Evolutionary conservation across 306 rosid genomes (phyloP), one percentile per base, ranked within the genome.

Genomic region (Glycyrrhiza uralensis): DNA sequence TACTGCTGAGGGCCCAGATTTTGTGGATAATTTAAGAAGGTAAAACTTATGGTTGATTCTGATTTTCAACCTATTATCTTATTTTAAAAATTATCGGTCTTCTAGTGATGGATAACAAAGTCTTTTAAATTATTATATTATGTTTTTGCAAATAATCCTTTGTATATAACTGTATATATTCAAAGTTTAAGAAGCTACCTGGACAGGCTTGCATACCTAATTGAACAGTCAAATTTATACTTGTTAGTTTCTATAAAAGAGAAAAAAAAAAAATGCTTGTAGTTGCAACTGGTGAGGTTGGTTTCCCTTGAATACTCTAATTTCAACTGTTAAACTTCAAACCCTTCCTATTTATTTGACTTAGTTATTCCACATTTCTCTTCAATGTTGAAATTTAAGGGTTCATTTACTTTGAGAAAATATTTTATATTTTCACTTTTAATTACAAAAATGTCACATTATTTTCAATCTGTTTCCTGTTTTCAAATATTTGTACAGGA

Each of bases 1-100:
- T 60, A 77, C 82, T 58, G 91, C 89, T 1, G 97, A 91, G 84
- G 90, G 54, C 69, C 91, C 96, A 47, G 92, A 91, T 41, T 93
- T 89, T 81, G 94, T 91, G 65, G 80, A 79, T 15, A 77, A 78
- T 75, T 47, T 68, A 64, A 89, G 67, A 85, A 89, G 97, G 96
- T 93, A 86, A 19, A 57, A 41, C 61, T 11, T 47, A 32, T 45
- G 47, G 55, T 77, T 50, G 69, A 13, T 55, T 55, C 3, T 73
- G 38, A 44, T 68, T 79, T 54, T 23, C 52, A 46, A 38, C 46
- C n/a, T 58, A 9, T 30, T 32, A 14, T 29, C 24, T 62, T 39
- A 18, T 49, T 49, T 30, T 4, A 52, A 39, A 65, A 46, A 47
- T 45, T 15, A 36, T 13, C 23, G 4, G 56, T 74, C 47, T 74